Base-by-base conservation (phyloP, 805 yeast genomes). In the Geotrichum ghanense region DNA sequence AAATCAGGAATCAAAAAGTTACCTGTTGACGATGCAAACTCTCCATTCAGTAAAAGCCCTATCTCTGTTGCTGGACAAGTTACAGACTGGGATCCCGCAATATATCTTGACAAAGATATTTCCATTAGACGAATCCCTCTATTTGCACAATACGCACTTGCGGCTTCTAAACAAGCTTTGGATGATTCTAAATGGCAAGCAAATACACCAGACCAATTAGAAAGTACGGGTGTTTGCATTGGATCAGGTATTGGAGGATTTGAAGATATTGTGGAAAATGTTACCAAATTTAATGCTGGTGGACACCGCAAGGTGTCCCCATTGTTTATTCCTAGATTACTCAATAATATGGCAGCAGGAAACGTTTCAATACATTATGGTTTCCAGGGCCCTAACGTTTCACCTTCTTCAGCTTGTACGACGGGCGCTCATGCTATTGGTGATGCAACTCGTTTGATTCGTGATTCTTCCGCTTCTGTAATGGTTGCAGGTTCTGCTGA, bases 401-500 rank as follows among this genome's bases (percentile, higher is more conserved):
- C 95, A 0, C 92, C 79, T 0, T 76, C 95, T 1, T 88, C 97
- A 0, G 98, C 98, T 0, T 92, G 99, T 68, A 95, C 99, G 3
- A 88, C 98, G 0, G 99, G 99, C 0, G 75, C 83, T 23, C 94
- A 92, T 58, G 75, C 96, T 0, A 81, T 92, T 43, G 97, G 97
- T 2, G 99, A 92, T 60, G 97, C 96, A 0, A 75, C 72, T 53
- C 76, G 89, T 56, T 81, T 89, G 56, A 85, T 92, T 49, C 67
- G 72, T 50, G 79, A 79, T 47, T 94, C 85, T 3, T 82, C 83
- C 65, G 86, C 90, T 9, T 81, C 88, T 53, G 85, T 82, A 3
- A 84, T 89, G 79, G 71, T 92, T 7, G 92, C 95, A 6, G 98
- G 98, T n/a, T 95, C 96, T 1, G 69, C 95, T 2, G 99, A 92